Percentiles rank a stretch among this genome's conserved stretches.
Evolutionary conservation across 805 yeast species (phyloP).

Genomic region (Wickerhamomyces xylosicus): DNA sequence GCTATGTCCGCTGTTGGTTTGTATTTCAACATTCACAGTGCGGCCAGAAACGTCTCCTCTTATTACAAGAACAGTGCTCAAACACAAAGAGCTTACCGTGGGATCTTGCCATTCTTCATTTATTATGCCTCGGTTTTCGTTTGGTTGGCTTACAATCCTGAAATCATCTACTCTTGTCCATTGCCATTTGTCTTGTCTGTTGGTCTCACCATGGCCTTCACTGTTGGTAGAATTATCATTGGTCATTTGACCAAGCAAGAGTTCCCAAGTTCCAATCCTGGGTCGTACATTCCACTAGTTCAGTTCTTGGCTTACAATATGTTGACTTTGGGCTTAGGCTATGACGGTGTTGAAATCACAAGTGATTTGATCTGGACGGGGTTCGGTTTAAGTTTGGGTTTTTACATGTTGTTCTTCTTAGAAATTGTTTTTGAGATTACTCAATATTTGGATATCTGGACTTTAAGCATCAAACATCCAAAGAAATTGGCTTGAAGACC

Average conservation of each 20-base stretch:
- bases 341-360: constrained; percentile 31
- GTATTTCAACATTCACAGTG: constrained; percentile 58
- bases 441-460: constrained; percentile 71
- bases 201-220: constrained; percentile 69
- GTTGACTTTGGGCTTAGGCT: constrained; percentile 14
- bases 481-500: constrained; percentile 28
- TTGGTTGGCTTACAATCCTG: constrained; percentile 43
- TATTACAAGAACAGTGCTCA: constrained; percentile 27
- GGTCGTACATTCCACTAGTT: constrained; percentile 52
- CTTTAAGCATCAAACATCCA: constrained; percentile 75
- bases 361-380: constrained; percentile 52
- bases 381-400: constrained; percentile 54
- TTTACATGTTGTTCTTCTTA: constrained; percentile 62
- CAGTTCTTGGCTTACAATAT: constrained; percentile 29
- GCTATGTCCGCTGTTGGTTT: constrained; percentile 43
- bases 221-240: constrained; percentile 84
- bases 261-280: constrained; percentile 66
- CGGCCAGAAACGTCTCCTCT: constrained; percentile 46
- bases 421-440: constrained; percentile 79
- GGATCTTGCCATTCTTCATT: constrained; percentile 57
- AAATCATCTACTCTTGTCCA: constrained; percentile 22
- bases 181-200: constrained; percentile 59
- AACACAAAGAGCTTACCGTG: constrained; percentile 31
- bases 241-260: constrained; percentile 75
- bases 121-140: constrained; percentile 19